Base-by-base conservation (phyloP, 2,329 filamentous ascomycete genomes). In the Xylaria sp. region DNA sequence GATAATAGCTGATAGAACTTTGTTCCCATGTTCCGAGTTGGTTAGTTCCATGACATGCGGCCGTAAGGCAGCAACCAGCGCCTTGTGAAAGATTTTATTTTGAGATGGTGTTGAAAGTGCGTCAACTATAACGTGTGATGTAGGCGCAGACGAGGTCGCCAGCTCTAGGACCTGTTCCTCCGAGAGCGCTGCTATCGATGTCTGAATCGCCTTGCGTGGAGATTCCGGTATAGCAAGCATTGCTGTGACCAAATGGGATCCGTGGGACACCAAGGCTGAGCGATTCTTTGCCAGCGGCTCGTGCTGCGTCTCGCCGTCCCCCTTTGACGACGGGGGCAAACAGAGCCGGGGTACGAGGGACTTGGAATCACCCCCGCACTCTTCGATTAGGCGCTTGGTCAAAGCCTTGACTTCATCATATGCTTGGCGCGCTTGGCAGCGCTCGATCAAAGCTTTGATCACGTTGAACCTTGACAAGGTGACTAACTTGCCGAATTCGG, bases 401-500 rank as follows among this genome's bases (percentile, higher is more conserved):
- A 86, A 73, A 55, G 75, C 74, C 57, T 79, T 78, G 62, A 83
- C 77, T 71, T 86, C 78, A 25, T 85, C 79, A 33, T 82, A 83
- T 17, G 84, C 79, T 64, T 87, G 83, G 17, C 94, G 88, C 9
- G 89, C 87, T 4, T 87, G 79, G 73, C 92, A 96, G 65, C 94
- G 86, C 75, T 97, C 92, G 64, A 98, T 89, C 3, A 98, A 79
- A 0, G 89, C 88, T 73, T 89, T 91, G 70, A 97, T 85, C 11
- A 97, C 89, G 58, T 90, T 89, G 64, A 91, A 91, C 47, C 94
- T 86, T 40, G 88, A 88, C 63, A 92, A 87, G 56, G 91, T 83
- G 8, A 97, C 84, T 8, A 98, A 82, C 52, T 85, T 85, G 0
- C 87, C 83, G 5, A 97, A 84, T 57, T 92, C 88, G 0, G 92